Base-by-base conservation (phyloP, 257 asterid species). In the Fraxinus americana region DNA sequence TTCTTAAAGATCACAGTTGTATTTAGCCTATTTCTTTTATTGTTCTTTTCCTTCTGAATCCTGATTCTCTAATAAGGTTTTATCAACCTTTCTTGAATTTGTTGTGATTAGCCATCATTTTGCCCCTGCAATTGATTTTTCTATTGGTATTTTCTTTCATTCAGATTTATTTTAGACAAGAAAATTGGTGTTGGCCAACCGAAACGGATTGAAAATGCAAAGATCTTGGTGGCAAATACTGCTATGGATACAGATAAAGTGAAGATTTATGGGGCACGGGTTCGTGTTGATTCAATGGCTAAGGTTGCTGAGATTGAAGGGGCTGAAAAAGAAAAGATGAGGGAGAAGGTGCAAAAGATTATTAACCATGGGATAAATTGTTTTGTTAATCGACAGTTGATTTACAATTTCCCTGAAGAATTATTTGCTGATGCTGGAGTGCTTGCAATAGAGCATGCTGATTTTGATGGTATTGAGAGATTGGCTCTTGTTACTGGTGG, bases 161-260 rank as follows among this genome's bases (percentile, higher is more conserved):
- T 79, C 89, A 96, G 99, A 54, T 96, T 96, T 87, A 93, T 96
- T 81, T 85, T 96, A 83, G 99, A 95, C 91, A 93, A 95, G 73
- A 95, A 95, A 78, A 95, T 95, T 66, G 99, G 99, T 70, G 89
- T 95, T 74, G 99, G 99, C 79, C 98, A 96, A 80, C 99, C 99
- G 61, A 95, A 93, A 81, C 88, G 97, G n/a, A 96, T 96, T 8
- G 99, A 93, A 80, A 88, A 96, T 83, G 99, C 98, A 7, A 96
- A 92, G 72, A 96, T 96, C 79, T 82, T 96, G 92, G 99, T 96
- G 74, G 94, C 99, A 63, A 95, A 95, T 82, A 95, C 99, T 29
- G 97, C 99, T 8, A 95, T 95, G 99, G 99, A 95, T 80, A 93
- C 99, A 7, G 99, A 95, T 81, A 95, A 95, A 85, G 99, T 95